A percentile compares a stretch with the other conserved stretches of the same genome.
Conservation (phyloP, 179 eudicot genomes). For the Spergularia azorica region DNA sequence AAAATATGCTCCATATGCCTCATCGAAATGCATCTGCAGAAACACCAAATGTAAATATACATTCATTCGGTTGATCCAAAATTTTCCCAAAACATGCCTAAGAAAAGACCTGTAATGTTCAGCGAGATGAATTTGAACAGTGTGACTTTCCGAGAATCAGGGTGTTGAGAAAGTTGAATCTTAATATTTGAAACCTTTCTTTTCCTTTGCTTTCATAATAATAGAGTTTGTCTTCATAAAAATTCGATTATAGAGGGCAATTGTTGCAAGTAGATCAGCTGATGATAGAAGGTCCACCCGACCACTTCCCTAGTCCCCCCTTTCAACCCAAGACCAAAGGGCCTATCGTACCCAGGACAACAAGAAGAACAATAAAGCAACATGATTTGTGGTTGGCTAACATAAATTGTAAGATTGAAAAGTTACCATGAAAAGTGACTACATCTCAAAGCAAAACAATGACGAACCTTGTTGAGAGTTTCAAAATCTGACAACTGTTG, state of each 20-base stretch:
- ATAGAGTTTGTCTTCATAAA: no score
- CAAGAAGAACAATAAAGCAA: no score
- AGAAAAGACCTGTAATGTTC: neutral
- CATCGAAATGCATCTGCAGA: slow-evolving; percentile 88
- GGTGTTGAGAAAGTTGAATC: neutral
- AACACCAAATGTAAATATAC: slow-evolving; percentile 17
- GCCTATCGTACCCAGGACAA: neutral
- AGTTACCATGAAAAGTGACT: neutral
- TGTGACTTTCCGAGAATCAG: neutral
- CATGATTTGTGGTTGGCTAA: no score
- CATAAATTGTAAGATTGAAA: no score
- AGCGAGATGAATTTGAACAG: neutral
- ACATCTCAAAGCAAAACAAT: neutral
- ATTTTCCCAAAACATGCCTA: neutral
- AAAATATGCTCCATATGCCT: slow-evolving; percentile 73
- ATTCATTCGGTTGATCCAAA: neutral
- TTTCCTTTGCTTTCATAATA: no score
- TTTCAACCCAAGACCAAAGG: neutral
- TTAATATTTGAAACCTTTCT: neutral
- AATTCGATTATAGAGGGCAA: no score
- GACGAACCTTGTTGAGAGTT: slow-evolving; percentile 71
- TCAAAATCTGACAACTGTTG: slow-evolving; percentile 77
- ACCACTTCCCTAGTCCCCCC: neutral
- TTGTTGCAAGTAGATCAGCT: neutral
- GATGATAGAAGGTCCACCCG: neutral